Evolutionary conservation across 1,139 yeast genomes (phyloP), one percentile per base, ranked within the genome.

Genomic region (Zygoascus meyerae): DNA sequence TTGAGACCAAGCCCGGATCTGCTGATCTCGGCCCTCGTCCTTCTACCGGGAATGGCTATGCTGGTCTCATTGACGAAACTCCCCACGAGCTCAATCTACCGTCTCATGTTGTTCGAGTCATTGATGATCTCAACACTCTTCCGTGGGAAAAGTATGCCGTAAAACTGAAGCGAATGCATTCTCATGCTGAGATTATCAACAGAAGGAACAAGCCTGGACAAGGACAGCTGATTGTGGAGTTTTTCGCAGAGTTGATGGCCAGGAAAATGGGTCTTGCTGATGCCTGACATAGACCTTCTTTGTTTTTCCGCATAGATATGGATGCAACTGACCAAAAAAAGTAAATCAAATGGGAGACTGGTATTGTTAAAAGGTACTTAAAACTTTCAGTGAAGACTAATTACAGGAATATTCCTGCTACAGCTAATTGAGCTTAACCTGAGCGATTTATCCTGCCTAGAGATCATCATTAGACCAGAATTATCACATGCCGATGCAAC

Each of bases 141-240:
- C 61, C 68, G 1, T 86, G 95, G 95, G 67, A 70, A 33, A 86
- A 85, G 62, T 83, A 64, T 59, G 92, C 90, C 0, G 72, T 86
- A 30, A 71, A 82, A 48, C 81, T 86, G 43, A 72, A 83, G 42
- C 79, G 92, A 3, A 73, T 74, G 52, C 76, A 80, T 44, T 77
- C 95, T 0, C 95, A 86, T 60, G 87, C 95, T 1, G 95, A 90
- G 7, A 82, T 86, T 2, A 65, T 66, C n/a, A 62, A 66, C 42
- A 55, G 70, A 5, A 52, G 62, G 26, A 47, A 56, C 33, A 48
- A 52, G 37, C 55, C 60, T 1, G 63, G 64, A 9, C 67, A 64
- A 48, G 70, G 70, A 8, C 54, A 55, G 29, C 50, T 47, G 34
- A 42, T 66, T 14, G 38, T 62, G 33, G 52, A 52, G 9, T 41